Conservation (phyloP, 768 basidiomycete species). For the Infundibulicybe gibba region DNA sequence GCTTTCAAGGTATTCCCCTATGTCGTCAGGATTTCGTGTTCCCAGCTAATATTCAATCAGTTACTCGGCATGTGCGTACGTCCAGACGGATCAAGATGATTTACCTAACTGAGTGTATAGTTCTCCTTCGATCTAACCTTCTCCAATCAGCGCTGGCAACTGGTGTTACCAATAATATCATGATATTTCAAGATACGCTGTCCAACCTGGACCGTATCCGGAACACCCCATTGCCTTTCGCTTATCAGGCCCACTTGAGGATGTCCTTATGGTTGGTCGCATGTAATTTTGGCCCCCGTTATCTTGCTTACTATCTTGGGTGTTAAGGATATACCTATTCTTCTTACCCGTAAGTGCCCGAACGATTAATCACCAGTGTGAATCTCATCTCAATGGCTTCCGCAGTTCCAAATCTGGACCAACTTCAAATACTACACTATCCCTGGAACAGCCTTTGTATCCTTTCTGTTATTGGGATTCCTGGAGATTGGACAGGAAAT, state of each 20-base stretch:
- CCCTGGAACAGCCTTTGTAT: constrained; percentile 58
- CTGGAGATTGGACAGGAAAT: constrained; percentile 69
- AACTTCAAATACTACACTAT: constrained; percentile 46
- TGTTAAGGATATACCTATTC: constrained; percentile 20
- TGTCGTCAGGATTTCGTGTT: not conserved
- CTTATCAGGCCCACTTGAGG: constrained; percentile 64
- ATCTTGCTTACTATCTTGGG: not conserved
- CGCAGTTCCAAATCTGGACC: constrained; percentile 46
- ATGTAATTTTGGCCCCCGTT: not conserved
- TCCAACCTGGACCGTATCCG: constrained; percentile 59
- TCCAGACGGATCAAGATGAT: not conserved
- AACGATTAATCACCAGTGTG: constrained; percentile 17
- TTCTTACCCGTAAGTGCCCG: constrained; percentile 31
- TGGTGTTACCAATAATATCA: constrained; percentile 41
- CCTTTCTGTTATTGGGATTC: constrained; percentile 64
- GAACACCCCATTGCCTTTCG: constrained; percentile 65
- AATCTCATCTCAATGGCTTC: constrained; percentile 6
- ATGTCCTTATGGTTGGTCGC: constrained; percentile 50
- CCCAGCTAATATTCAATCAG: constrained; percentile 17
- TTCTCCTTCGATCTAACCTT: constrained; percentile 37
- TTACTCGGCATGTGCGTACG: constrained; percentile 39
- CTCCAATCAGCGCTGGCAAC: constrained; percentile 51
- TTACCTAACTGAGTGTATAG: constrained; percentile 16
- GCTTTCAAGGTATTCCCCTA: constrained; percentile 37
- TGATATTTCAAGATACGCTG: constrained; percentile 52